Conservation (phyloP, 768 basidiomycete genomes). For the Mycena amicta region DNA sequence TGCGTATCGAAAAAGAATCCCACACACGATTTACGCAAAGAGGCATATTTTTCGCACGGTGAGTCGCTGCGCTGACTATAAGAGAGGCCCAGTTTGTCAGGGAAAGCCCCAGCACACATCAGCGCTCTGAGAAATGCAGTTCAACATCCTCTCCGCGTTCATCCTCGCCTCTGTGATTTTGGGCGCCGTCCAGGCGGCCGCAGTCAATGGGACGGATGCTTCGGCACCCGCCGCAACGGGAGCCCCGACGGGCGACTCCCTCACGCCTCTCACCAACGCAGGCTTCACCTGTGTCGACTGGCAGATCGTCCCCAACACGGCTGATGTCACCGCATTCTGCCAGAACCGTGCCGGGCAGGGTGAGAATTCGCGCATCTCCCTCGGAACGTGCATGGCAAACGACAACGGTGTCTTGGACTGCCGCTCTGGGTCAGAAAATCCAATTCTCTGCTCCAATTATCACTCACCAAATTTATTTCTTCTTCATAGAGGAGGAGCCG, state of each 20-base stretch:
- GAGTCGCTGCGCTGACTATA: no score
- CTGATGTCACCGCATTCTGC: neutral
- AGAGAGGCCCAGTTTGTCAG: no score
- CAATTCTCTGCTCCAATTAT: neutral
- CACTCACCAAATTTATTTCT: neutral
- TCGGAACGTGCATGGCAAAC: neutral
- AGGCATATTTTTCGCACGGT: no score
- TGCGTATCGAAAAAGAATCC: no score
- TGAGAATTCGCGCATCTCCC: neutral
- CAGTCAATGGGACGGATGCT: no score
- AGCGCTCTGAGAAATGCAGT: no score
- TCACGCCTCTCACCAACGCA: neutral
- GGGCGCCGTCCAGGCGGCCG: neutral
- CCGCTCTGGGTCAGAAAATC: no score
- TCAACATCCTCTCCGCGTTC: neutral
- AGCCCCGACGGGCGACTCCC: neutral
- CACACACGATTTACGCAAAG: no score
- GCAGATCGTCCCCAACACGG: neutral
- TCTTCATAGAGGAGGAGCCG: neutral
- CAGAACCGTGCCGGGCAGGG: neutral
- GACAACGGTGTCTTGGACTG: neutral
- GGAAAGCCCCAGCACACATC: no score
- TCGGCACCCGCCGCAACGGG: neutral
- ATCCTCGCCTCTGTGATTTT: neutral
- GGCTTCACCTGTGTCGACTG: neutral